A percentile compares a stretch with the other conserved stretches of the same genome.
phyloP scores from a whole-genome alignment of 2,329 filamentous ascomycete species.

The Ophiostoma sp. region DNA sequence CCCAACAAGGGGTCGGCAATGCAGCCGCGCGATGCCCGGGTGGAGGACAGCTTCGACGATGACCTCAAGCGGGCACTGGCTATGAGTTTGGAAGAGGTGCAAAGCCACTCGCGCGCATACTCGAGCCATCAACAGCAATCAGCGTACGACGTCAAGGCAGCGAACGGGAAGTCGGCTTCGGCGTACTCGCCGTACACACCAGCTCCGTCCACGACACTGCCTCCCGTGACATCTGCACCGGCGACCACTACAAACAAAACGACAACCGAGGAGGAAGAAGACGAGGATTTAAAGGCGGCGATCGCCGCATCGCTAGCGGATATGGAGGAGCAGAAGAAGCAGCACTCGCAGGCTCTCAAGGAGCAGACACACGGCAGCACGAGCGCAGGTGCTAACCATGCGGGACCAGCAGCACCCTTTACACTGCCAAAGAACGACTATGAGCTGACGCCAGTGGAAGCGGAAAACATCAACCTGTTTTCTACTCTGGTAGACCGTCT shows the following conservation, averaged over 20 bases:
- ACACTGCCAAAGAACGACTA: conserved; percentile 81
- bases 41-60: conserved; percentile 89
- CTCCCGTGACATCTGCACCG: neutral
- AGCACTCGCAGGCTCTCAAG: conserved; percentile 77
- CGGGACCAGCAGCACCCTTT: conserved; percentile 41
- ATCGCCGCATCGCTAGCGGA: conserved; percentile 92
- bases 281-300: conserved; percentile 86
- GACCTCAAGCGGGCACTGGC: conserved; percentile 89
- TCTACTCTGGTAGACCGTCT: conserved; percentile 88
- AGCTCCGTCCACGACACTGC: neutral
- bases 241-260: conserved; percentile 8
- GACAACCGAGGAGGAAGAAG: conserved; percentile 55
- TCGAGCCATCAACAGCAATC: conserved; percentile 31
- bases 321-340: conserved; percentile 97
- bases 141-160: conserved; percentile 18
- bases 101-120: conserved; percentile 64
- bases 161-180: conserved; percentile 31
- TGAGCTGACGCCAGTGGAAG: conserved; percentile 86
- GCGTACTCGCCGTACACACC: conserved; percentile 16
- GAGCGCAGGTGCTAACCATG: conserved; percentile 28
- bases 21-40: conserved; percentile 83
- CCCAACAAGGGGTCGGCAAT: conserved; percentile 54
- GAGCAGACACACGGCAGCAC: conserved; percentile 61
- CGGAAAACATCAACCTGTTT: conserved; percentile 96
- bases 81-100: conserved; percentile 94